Conservation (phyloP, 176 grass and related monocot species). For the Pontederia crassipes region DNA sequence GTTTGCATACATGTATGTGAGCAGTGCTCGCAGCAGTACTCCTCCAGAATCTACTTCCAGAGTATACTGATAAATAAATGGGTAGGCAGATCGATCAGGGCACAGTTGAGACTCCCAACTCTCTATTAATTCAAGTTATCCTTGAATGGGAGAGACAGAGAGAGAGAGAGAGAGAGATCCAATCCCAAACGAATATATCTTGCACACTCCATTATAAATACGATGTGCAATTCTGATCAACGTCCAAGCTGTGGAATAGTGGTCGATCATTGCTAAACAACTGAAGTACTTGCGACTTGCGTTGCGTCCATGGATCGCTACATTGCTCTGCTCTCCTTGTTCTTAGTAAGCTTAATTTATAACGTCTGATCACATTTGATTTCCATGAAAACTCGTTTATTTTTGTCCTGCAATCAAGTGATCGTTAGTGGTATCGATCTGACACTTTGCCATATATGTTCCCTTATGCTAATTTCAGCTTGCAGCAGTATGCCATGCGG, state of each 20-base stretch:
- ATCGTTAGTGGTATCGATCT: too few relatives aligned
- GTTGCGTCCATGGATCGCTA: conserved; percentile 11
- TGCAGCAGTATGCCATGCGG: conserved; percentile 7
- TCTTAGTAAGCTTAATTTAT: conserved; percentile 19
- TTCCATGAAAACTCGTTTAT: neutral
- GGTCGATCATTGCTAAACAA: neutral
- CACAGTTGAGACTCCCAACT: too few relatives aligned
- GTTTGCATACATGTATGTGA: too few relatives aligned
- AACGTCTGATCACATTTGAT: neutral
- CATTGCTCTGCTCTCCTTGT: conserved; percentile 10
- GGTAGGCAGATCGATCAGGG: too few relatives aligned
- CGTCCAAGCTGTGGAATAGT: neutral
- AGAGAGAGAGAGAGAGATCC: too few relatives aligned
- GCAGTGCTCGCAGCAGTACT: too few relatives aligned
- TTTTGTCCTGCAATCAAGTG: neutral
- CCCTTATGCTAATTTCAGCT: conserved; percentile 16
- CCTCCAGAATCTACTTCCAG: too few relatives aligned
- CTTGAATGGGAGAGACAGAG: too few relatives aligned
- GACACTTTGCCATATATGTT: neutral
- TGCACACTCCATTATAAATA: too few relatives aligned
- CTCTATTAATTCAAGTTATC: too few relatives aligned
- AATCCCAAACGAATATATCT: too few relatives aligned
- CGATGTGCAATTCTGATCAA: neutral
- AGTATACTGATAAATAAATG: too few relatives aligned
- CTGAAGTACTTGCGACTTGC: neutral